A percentile compares a stretch with the other conserved stretches of the same genome.
These are phyloP conservation scores for Zea mays DNA, from an alignment of 176 grass and related monocot species.

Conservation along the genomic window Zm-B73-REFERENCE-NAM-5.0 NC_050103.1:103177001-103177500, in stretches of 20 bases:
- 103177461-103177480: slow-evolving; percentile 55
- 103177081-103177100: slow-evolving; percentile 58
- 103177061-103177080: slow-evolving; percentile 58
- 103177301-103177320: slow-evolving; percentile 56
- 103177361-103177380: slow-evolving; percentile 70
- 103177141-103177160: slow-evolving; percentile 26
- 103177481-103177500: slow-evolving; percentile 48
- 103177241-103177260: slow-evolving; percentile 78
- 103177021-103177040: slow-evolving; percentile 34
- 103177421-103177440: slow-evolving; percentile 61
- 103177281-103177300: slow-evolving; percentile 62
- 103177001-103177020: slow-evolving; percentile 71
- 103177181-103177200: slow-evolving; percentile 46
- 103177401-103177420: slow-evolving; percentile 50
- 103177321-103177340: slow-evolving; percentile 48
- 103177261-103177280: slow-evolving; percentile 54
- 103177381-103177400: slow-evolving; percentile 47
- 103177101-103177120: slow-evolving; percentile 59
- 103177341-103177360: slow-evolving; percentile 87
- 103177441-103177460: slow-evolving; percentile 94
- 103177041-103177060: slow-evolving; percentile 43
- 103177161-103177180: background rate
- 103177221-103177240: slow-evolving; percentile 74
- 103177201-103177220: slow-evolving; percentile 79
- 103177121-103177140: slow-evolving; percentile 79